Conservation (phyloP, 129 eudicot species). For the Centella asiatica region DNA sequence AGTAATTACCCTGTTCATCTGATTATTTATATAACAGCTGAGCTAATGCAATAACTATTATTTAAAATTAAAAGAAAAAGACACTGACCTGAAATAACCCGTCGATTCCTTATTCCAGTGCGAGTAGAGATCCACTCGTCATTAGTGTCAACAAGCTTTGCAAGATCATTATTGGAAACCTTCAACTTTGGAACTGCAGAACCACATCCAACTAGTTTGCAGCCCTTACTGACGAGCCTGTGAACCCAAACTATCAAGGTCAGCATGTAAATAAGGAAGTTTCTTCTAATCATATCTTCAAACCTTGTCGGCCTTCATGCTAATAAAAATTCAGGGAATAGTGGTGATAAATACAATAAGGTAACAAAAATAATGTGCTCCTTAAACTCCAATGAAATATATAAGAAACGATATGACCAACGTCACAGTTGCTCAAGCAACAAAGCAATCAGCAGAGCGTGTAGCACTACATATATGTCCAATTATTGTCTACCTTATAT, state of each 20-base stretch:
- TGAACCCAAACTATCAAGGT: neutral
- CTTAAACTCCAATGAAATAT: neutral
- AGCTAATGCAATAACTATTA: neutral
- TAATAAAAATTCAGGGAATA: neutral
- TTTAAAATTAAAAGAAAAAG: too few relatives aligned
- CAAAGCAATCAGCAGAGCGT: too few relatives aligned
- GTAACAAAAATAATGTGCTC: neutral
- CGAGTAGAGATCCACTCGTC: conserved; percentile 94
- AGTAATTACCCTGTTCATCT: too few relatives aligned
- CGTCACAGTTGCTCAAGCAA: neutral
- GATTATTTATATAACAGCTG: neutral
- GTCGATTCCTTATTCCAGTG: conserved; percentile 82
- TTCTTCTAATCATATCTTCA: neutral
- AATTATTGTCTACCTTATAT: too few relatives aligned
- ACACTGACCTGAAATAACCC: conserved; percentile 60
- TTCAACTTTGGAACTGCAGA: conserved; percentile 73
- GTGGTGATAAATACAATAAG: neutral
- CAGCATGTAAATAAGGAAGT: neutral
- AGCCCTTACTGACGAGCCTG: conserved; percentile 64
- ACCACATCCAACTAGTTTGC: conserved; percentile 95
- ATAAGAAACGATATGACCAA: neutral
- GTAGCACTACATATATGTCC: neutral
- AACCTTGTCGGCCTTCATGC: neutral
- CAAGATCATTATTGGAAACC: conserved; percentile 80
- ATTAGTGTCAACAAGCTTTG: conserved; percentile 68